Evolutionary conservation across 2,329 filamentous ascomycete genomes (phyloP), one percentile per base, ranked within the genome.

Genomic region (Clarireedia paspali): DNA sequence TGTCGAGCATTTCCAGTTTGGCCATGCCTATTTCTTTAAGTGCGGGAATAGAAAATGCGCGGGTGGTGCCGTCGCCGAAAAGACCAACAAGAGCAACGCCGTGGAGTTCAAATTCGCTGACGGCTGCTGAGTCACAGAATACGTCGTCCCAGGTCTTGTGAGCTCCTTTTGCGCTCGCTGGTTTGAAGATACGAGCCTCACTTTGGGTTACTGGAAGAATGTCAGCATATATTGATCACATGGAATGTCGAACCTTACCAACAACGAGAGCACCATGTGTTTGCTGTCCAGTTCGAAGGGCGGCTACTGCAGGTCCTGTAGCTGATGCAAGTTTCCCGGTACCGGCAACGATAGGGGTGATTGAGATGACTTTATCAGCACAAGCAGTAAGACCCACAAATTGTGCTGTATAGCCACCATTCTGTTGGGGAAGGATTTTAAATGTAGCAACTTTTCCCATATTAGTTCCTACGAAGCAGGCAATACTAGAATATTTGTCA

Each of bases 401-500:
- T 55, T 87, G 80, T 12, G 83, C 89, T 10, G 81, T 78, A 70
- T 95, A 97, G 10, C 84, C 79, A 4, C 85, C 81, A 53, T 80
- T 81, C 9, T 74, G 66, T 14, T 85, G 79, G 0, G 94, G 94
- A 2, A 97, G 74, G 23, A 99, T 77, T 73, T 96, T 96, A 74
- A 97, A 92, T 0, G 92, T 97, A 6, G 85, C 83, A 17, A 97
- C 75, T 64, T 89, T 89, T 42, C 94, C 94, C 30, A 83, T 71
- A 62, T 86, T 91, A 0, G 94, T 97, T 20, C 94, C 94, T 2
- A 95, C 88, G 63, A 97, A 95, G 62, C 94, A 88, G 57, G 87
- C 83, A 56, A 99, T 95, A 66, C 91, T 96, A 1, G 94, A 97
- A 69, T 95, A 99, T 61, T 89, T 84, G 67, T 97, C 92, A n/a